phyloP scores from a whole-genome alignment of 352 stramenopile genomes.

The Pythium sp. region DNA sequence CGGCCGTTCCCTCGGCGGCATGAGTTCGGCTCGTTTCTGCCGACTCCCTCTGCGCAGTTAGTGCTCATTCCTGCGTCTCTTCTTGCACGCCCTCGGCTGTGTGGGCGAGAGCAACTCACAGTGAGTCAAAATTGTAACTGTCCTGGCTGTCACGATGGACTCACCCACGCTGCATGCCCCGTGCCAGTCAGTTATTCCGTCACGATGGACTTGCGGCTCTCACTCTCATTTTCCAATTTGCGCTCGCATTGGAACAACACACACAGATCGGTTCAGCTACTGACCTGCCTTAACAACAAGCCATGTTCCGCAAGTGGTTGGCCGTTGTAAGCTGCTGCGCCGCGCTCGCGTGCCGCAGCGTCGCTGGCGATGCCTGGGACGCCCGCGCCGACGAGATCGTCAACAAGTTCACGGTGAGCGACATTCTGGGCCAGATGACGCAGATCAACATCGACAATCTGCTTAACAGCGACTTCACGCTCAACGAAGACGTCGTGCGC shows the following conservation, averaged over 20 bases:
- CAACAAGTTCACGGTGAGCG: slow-evolving; percentile 46
- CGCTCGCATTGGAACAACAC: background rate
- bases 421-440: slow-evolving; percentile 80
- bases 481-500: slow-evolving; percentile 43
- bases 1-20: too few relatives aligned
- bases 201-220: background rate
- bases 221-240: slow-evolving; percentile 14
- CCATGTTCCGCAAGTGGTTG: slow-evolving; percentile 26
- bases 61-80: background rate
- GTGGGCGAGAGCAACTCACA: background rate
- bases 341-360: slow-evolving; percentile 21
- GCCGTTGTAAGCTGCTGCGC: slow-evolving; percentile 27
- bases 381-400: slow-evolving; percentile 50
- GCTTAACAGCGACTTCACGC: slow-evolving; percentile 35
- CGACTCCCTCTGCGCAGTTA: background rate
- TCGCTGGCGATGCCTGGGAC: slow-evolving; percentile 30
- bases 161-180: background rate
- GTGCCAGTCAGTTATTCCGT: background rate
- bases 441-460: slow-evolving; percentile 78
- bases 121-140: background rate
- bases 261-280: background rate
- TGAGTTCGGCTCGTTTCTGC: background rate
- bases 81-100: background rate
- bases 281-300: background rate
- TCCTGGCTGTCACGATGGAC: background rate